Percentiles rank a stretch among this genome's conserved stretches.
Conservation (phyloP, 768 basidiomycete species). For the Austroboletus festivus region DNA sequence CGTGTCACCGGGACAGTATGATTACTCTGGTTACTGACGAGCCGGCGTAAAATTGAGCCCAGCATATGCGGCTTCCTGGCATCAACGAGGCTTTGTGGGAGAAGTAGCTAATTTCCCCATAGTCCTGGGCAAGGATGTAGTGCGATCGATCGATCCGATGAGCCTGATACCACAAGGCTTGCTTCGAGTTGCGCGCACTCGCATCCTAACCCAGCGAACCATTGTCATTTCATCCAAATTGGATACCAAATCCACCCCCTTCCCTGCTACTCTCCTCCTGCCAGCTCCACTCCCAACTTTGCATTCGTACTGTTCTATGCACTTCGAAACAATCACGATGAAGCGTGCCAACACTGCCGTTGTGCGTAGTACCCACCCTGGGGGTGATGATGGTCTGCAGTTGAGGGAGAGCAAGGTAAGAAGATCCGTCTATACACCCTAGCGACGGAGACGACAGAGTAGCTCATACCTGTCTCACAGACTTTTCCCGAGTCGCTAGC, state of each 20-base stretch:
- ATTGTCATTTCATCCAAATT: constrained; percentile 7
- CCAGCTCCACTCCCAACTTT: not conserved
- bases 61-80: constrained; percentile 6
- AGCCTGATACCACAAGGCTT: not conserved
- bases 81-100: constrained; percentile 18
- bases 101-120: not conserved
- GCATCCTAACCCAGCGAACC: not conserved
- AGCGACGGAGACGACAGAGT: constrained; percentile 6
- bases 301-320: not conserved
- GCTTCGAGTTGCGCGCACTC: not conserved
- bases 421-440: not conserved
- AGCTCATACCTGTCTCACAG: not conserved
- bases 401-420: constrained; percentile 14
- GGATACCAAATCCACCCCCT: constrained; percentile 1
- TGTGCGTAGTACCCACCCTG: not conserved
- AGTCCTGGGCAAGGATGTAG: constrained; percentile 1
- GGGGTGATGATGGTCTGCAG: not conserved
- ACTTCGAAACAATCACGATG: not conserved
- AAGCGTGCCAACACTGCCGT: constrained; percentile 3
- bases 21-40: not conserved
- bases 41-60: not conserved
- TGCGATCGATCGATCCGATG: constrained; percentile 11
- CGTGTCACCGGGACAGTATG: not conserved
- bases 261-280: not conserved
- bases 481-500: constrained; percentile 1